Conservation (phyloP, 495 filamentous ascomycete species). For the Mytilinidion resinicola region DNA sequence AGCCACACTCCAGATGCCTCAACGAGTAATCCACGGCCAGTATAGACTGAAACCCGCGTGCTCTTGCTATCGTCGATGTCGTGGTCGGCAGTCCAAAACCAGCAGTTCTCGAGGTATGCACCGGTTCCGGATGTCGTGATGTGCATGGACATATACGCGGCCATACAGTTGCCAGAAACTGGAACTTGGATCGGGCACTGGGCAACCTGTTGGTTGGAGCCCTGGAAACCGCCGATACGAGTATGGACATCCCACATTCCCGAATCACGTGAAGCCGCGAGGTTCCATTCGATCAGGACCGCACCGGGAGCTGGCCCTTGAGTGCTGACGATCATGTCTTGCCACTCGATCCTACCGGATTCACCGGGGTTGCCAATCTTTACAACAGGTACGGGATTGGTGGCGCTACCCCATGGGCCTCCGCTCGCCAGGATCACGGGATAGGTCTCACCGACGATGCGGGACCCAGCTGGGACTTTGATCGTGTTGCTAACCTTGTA, state of each 20-base stretch:
- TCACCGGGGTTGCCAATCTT: conserved; percentile 77
- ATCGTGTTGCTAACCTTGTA: conserved; percentile 82
- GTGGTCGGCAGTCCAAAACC: conserved; percentile 90
- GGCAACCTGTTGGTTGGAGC: conserved; percentile 66
- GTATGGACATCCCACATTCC: conserved; percentile 93
- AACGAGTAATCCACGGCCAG: conserved; percentile 77
- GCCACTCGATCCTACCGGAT: conserved; percentile 72
- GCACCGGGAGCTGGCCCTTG: conserved; percentile 75
- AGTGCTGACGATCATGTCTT: conserved; percentile 74
- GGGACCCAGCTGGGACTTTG: conserved; percentile 69
- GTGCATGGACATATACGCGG: conserved; percentile 77
- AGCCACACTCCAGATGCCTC: conserved; percentile 56
- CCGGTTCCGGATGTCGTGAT: conserved; percentile 57
- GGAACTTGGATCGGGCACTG: conserved; percentile 14
- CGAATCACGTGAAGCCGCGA: conserved; percentile 62
- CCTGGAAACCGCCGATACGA: conserved; percentile 74
- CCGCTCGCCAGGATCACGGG: conserved; percentile 70
- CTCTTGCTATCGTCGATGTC: conserved; percentile 72
- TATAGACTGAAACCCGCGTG: conserved; percentile 86
- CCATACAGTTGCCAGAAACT: conserved; percentile 50
- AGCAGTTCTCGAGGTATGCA: conserved; percentile 84
- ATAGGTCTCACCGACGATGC: conserved; percentile 87
- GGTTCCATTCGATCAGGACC: conserved; percentile 87
- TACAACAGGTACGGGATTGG: conserved; percentile 64
- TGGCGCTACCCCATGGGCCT: conserved; percentile 62